Base-by-base conservation (phyloP, 805 yeast species). In the Maudiozyma saulgeensis region DNA sequence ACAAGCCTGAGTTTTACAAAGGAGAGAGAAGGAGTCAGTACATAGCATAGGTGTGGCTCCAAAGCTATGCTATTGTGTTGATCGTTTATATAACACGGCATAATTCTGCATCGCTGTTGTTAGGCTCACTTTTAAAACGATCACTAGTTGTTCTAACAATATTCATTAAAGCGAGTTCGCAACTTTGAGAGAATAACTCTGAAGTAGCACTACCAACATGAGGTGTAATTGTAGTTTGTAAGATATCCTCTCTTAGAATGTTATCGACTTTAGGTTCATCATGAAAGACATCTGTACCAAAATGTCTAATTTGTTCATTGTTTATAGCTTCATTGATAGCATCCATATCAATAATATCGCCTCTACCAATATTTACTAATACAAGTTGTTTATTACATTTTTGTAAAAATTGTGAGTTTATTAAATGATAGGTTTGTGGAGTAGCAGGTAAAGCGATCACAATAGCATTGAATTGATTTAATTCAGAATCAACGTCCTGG, bases 261-360 rank as follows among this genome's bases (percentile, higher is more conserved):
- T 44, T 45, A 28, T 70, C 69, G 4, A 70, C 57, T 1, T 21
- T 34, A 4, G 87, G 87, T 59, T 81, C 87, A 15, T 69, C 57
- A 56, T 77, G 77, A 56, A 69, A 81, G 2, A 81, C 86, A 58
- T 81, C 87, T 46, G 76, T 63, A 0, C 84, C 87, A 4, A 81
- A 74, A 62, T 75, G 80, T 39, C 77, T 65, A 4, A 81, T 64
- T 35, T 71, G 71, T 0, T 80, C 81, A 6, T 60, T 44, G 46
- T 70, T 63, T 2, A 64, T 47, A 48, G 78, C 71, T 13, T 66
- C 63, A 9, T 76, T 72, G 23, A 81, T 65, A 1, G 77, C 78
- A 11, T 70, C 66, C 56, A 77, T 79, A 51, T 79, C 81, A 43
- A 80, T 60, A 15, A 79, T 70, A 7, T 67, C 56, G 1, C 86